Percentiles rank a stretch among this genome's conserved stretches.
Conservation (phyloP, 2,329 filamentous ascomycete species). For the Phialocephala subalpina region DNA sequence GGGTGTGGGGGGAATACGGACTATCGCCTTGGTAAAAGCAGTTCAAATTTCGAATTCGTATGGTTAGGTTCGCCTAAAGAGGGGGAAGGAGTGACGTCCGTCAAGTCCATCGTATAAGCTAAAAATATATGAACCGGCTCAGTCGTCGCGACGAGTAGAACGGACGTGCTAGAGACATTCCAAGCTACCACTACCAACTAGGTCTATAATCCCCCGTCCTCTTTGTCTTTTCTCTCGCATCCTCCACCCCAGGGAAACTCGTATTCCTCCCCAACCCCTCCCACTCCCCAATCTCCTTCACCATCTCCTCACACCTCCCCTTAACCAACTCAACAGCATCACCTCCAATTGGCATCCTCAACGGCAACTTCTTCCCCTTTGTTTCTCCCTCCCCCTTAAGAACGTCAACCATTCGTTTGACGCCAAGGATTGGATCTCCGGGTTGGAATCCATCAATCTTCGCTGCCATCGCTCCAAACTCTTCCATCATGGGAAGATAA, state of each 20-base stretch:
- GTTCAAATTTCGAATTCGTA: too few species aligned
- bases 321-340: neutral
- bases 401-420: neutral
- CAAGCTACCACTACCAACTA: too few species aligned
- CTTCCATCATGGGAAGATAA: neutral
- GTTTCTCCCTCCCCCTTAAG: neutral
- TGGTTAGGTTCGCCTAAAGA: too few species aligned
- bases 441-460: neutral
- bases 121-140: too few species aligned
- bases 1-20: constrained; percentile 29
- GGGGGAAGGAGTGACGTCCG: too few species aligned
- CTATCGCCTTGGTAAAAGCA: constrained; percentile 34
- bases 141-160: too few species aligned
- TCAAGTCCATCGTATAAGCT: too few species aligned
- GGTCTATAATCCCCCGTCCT: constrained; percentile 1
- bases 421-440: neutral
- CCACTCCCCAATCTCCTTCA: neutral
- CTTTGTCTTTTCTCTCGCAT: neutral
- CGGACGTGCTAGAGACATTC: too few species aligned
- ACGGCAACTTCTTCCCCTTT: neutral
- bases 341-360: neutral
- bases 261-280: neutral
- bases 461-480: neutral
- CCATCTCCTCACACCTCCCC: neutral
- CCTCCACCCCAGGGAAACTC: neutral